Percentiles rank a stretch among this genome's conserved stretches.
phyloP scores from a whole-genome alignment of 108 stramenopile species.

The Parietichytrium sp. region DNA sequence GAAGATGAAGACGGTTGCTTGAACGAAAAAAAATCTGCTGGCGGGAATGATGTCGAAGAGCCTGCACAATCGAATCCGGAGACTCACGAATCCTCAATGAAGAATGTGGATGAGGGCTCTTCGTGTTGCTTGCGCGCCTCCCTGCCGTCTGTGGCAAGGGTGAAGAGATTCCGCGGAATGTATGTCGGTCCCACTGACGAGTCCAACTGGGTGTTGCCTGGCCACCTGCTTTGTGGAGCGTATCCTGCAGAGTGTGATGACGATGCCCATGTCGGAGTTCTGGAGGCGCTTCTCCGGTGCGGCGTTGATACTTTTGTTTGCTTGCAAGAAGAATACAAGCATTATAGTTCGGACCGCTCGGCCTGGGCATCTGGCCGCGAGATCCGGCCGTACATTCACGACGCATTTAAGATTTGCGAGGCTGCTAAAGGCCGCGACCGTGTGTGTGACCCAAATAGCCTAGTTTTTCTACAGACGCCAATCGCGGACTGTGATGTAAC shows the following conservation, averaged over 20 bases:
- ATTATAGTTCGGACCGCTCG: constrained; percentile 18
- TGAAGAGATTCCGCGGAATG: background rate
- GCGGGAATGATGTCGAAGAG: too few relatives aligned
- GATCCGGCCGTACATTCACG: constrained; percentile 32
- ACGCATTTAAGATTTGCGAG: constrained; percentile 39
- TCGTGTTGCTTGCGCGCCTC: too few relatives aligned
- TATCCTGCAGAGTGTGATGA: constrained; percentile 47
- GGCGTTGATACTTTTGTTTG: constrained; percentile 67
- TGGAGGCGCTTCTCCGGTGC: constrained; percentile 45
- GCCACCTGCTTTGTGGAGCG: constrained; percentile 46
- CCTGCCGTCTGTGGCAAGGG: background rate
- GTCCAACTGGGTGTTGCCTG: constrained; percentile 50
- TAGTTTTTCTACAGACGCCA: constrained; percentile 61
- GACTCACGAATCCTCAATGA: too few relatives aligned
- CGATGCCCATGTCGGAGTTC: constrained; percentile 39
- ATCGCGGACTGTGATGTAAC: constrained; percentile 65
- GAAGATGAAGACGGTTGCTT: too few relatives aligned
- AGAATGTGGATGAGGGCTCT: too few relatives aligned
- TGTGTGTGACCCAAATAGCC: background rate
- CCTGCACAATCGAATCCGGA: too few relatives aligned
- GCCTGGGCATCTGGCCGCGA: background rate
- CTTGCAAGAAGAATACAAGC: constrained; percentile 61
- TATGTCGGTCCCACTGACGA: constrained; percentile 19
- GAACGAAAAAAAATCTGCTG: too few relatives aligned
- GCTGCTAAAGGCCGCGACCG: background rate